A percentile compares a stretch with the other conserved stretches of the same genome.
Conservation (phyloP, 371 early-diverging fungal genomes). For the Mycotypha africana region DNA sequence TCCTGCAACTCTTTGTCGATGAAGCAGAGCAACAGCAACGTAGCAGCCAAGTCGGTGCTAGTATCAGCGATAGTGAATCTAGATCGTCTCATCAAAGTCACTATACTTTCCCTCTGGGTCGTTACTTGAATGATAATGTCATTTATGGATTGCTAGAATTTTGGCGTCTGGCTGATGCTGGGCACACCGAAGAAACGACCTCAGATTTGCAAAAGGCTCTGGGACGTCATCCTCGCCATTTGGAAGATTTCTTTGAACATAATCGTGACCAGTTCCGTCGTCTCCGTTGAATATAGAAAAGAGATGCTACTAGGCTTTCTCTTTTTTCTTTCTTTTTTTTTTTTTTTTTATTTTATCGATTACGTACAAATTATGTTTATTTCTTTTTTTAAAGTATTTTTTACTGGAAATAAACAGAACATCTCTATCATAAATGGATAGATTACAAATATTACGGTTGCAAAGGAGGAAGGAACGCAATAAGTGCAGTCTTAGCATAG, state of each 20-base stretch:
- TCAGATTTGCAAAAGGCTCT: conserved; percentile 8
- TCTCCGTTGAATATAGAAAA: conserved; percentile 4
- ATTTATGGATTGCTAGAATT: conserved; percentile 15
- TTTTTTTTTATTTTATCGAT: background rate
- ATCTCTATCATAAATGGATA: no score
- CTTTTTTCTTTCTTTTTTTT: conserved; percentile 3
- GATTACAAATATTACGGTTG: no score
- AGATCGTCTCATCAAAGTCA: background rate
- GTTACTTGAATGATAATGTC: conserved; percentile 8
- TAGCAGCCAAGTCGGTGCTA: no score
- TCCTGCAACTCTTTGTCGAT: no score
- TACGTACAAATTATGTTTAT: no score
- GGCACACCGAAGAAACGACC: background rate
- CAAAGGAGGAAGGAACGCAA: no score
- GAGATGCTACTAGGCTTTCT: background rate
- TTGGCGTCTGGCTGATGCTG: conserved; percentile 6
- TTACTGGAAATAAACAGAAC: no score
- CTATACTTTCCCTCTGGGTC: conserved; percentile 15
- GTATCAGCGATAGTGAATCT: no score
- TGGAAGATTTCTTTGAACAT: conserved; percentile 14
- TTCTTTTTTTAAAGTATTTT: no score
- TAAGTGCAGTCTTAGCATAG: no score
- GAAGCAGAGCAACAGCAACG: no score
- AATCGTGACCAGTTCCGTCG: conserved; percentile 20
- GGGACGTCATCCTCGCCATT: background rate